Evolutionary conservation across 768 basidiomycete species (phyloP), one percentile per base, ranked within the genome.

Genomic region (Russula vinacea): DNA sequence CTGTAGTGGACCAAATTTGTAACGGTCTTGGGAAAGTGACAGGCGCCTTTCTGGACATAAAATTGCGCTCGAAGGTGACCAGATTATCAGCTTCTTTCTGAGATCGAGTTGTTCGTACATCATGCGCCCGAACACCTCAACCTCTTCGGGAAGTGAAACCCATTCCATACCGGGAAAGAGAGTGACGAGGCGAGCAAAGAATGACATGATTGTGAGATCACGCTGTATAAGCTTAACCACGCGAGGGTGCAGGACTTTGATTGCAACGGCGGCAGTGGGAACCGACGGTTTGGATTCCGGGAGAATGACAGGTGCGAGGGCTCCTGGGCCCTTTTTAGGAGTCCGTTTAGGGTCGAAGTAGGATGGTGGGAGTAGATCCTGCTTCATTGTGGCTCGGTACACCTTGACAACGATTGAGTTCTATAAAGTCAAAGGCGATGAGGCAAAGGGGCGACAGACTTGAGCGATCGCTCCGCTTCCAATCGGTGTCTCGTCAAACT

Each of bases 381-480:
- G 82, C 69, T 88, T 90, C 61, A 98, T 83, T 14, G 81, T 90
- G 40, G 92, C 96, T 69, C 87, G 84, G 75, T 98, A 96, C 9
- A 98, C 95, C 89, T 91, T 62, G 26, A 26, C 19, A 17, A 55
- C 40, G 33, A 26, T 52, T 40, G 40, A 32, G 55, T 7, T 19
- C 19, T 17, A 40, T 16, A 62, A 35, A 62, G 10, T 56, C 32
- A 33, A 39, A 22, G 1, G 14, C 33, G 10, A 37, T 33, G 14
- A 57, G 33, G 32, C n/a, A 33, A 24, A 22, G 40, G 56, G 22
- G 51, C 17, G 51, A 69, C 73, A 54, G 65, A 83, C 87, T 77
- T 99, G 97, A 22, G 96, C 97, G 67, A 99, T 97, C n/a, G 97
- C 95, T 29, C 97, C 97, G 11, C 90, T 91, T n/a, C 97, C 97